Percentiles rank a stretch among this genome's conserved stretches.
These are phyloP conservation scores for Neurospora sp. DNA, from an alignment of 495 filamentous ascomycete genomes.

Conservation along the genomic window DNA sequence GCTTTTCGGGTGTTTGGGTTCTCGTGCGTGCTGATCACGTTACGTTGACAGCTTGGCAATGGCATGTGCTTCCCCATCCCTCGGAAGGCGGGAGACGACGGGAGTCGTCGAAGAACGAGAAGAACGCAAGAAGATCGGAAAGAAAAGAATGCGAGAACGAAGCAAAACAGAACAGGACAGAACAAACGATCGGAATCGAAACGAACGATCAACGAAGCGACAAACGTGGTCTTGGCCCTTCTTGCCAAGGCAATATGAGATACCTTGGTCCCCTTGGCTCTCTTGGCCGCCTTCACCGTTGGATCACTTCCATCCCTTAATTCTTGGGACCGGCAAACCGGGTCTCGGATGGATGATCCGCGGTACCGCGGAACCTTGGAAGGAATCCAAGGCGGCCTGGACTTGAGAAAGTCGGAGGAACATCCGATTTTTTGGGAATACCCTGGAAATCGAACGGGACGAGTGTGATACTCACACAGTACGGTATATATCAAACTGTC, in stretches of 20 bases:
- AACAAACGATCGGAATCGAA: background rate
- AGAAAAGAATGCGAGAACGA: background rate
- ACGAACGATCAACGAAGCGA: background rate
- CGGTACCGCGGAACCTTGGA: background rate
- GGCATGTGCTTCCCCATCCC: background rate
- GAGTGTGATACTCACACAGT: background rate
- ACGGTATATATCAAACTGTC: background rate
- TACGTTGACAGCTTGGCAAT: background rate
- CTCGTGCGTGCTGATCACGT: background rate
- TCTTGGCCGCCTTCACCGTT: background rate
- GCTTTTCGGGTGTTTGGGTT: background rate
- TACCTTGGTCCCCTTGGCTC: background rate
- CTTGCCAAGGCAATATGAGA: background rate
- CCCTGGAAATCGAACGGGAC: background rate
- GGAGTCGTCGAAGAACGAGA: background rate
- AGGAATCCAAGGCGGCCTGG: background rate
- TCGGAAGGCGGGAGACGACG: background rate
- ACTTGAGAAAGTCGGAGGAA: background rate
- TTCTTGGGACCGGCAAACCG: background rate
- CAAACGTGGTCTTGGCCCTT: background rate
- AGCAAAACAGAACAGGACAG: background rate
- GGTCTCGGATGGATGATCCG: background rate
- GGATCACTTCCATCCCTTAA: background rate
- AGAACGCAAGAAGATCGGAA: background rate
- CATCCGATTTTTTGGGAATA: background rate